Percentiles rank a stretch among this genome's conserved stretches.
These are phyloP conservation scores for Pneumocystis jirovecii DNA, from an alignment of 1,139 yeast species.

Conservation along the genomic window DNA sequence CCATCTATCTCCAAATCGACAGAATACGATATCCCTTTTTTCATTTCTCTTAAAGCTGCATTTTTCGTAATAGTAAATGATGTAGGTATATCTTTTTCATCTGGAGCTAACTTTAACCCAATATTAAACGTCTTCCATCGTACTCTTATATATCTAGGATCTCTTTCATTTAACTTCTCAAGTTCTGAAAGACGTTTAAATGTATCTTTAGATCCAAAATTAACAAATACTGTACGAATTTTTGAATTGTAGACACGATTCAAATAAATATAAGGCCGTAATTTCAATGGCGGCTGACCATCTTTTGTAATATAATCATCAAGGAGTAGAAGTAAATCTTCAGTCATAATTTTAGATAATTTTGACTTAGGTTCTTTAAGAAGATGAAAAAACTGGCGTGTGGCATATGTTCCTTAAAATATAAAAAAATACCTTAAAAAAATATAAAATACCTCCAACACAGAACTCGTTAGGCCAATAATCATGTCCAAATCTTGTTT, in stretches of 20 bases:
- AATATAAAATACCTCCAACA: not conserved
- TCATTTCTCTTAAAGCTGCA: not conserved
- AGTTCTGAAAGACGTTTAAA: not conserved
- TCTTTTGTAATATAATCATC: not conserved
- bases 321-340: not conserved
- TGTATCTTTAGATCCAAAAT: not conserved
- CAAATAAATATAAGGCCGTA: not conserved
- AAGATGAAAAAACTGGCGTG: not conserved
- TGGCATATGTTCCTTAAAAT: not conserved
- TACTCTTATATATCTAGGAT: not conserved
- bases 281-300: not conserved
- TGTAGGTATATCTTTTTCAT: not conserved
- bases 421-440: not conserved
- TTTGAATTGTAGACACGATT: not conserved
- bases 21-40: not conserved
- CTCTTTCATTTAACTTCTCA: not conserved
- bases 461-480: not conserved
- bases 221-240: not conserved
- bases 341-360: not conserved
- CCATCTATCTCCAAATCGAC: not conserved
- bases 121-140: not conserved
- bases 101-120: not conserved
- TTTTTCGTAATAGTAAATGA: not conserved
- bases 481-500: not conserved
- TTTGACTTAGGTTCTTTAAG: not conserved